phyloP scores from a whole-genome alignment of 2,329 filamentous ascomycete genomes.

The Ceratocystis ficicola region DNA sequence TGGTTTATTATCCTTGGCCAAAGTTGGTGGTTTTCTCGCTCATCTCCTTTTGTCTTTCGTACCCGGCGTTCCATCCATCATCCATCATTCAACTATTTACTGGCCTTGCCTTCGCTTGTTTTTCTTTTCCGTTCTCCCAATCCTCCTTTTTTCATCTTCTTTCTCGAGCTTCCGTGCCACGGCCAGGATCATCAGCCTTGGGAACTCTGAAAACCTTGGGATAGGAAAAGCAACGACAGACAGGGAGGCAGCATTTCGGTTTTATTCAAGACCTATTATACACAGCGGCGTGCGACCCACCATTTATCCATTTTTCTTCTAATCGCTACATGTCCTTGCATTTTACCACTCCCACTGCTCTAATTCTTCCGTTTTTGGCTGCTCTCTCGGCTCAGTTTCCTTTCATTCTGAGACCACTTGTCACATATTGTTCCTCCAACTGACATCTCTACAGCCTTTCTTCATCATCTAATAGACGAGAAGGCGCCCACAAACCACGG shows the following conservation, averaged over 20 bases:
- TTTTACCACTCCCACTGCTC: not conserved
- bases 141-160: not conserved
- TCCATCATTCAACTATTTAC: not conserved
- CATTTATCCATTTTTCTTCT: not conserved
- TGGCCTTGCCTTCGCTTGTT: not conserved
- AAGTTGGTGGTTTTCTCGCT: not conserved
- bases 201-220: not conserved
- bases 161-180: not conserved
- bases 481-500: not conserved
- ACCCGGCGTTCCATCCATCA: not conserved
- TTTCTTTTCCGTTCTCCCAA: not conserved
- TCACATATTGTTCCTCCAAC: not conserved
- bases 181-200: conserved; percentile 1
- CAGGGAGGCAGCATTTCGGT: not conserved
- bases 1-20: not conserved
- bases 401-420: not conserved
- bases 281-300: not conserved
- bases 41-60: not conserved
- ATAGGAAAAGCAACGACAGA: not conserved
- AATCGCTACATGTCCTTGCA: too few relatives aligned
- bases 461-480: not conserved
- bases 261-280: not conserved
- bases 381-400: not conserved
- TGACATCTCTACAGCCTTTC: not conserved
- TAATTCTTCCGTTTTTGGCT: not conserved